Evolutionary conservation across 1,284 basidiomycete genomes (phyloP), one percentile per base, ranked within the genome.

Genomic region (Meira nashicola): DNA sequence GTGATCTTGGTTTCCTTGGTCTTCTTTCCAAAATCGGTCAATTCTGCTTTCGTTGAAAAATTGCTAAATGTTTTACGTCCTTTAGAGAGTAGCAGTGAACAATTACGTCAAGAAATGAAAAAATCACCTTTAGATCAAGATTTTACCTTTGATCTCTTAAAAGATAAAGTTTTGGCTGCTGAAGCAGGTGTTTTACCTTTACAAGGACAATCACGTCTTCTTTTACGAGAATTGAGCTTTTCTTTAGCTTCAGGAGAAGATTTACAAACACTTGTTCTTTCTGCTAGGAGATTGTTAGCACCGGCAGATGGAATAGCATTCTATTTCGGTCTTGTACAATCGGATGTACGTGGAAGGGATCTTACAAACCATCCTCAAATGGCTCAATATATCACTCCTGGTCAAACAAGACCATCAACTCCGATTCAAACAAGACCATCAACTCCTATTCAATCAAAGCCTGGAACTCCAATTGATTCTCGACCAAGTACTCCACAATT

Each of bases 1-100:
- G 79, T 84, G 11, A 79, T 89, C 50, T 50, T 83, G 5, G 73
- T 80, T 12, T 84, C 86, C 6, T 74, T 84, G 6, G 40, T 84
- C 50, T 79, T 90, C 52, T 89, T 89, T 73, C 88, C 88, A 0
- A 82, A 82, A 7, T 85, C 86, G 0, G 82, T 87, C 53, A 87
- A 87, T 4, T 80, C 86, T 0, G 81, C 83, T 55, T 89, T 87
- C 68, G 84, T 84, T 1, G 80, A 78, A 23, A 80, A 83, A 4
- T 79, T 89, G 1, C 80, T 82, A 48, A 80, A 67, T 2, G 83
- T 86, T 0, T 74, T 89, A 14, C 71, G 76, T 2, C 85, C 86
- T 1, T 78, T 89, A 65, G 53, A 60, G 7, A 78, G 76, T 1
- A 80, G 83, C 1, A 80, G 86, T 43, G 76, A 79, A 6, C 78